Evolutionary conservation across 768 basidiomycete genomes (phyloP), one percentile per base, ranked within the genome.

Genomic region (Suillus variegatus): DNA sequence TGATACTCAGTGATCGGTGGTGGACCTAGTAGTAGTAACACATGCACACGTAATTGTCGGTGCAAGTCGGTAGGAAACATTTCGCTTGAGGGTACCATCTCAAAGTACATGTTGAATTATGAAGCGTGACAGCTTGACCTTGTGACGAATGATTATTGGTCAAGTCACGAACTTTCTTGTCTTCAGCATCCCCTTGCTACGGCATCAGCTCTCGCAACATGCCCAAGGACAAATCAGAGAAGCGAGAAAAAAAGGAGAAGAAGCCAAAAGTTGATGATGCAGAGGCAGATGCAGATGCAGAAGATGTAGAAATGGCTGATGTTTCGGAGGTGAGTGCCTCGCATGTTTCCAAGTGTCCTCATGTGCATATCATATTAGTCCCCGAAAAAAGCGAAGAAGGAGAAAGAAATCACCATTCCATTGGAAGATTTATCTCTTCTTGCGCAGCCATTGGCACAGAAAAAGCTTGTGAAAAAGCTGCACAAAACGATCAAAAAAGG

Each of bases 401-500:
- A 85, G 66, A 90, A 84, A 75, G 89, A 89, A 65, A 80, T 91
- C 63, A 76, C 82, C 20, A 87, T 95, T 49, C 84, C 90, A 3
- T 67, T 89, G 1, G 93, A 92, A 69, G 93, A 95, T 68, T 84
- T 99, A 43, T 94, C 94, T 6, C 95, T 96, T n/a, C 87, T 99
- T 63, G 97, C 97, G 7, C 88, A 89, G 69, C 97, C 97, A 8
- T 82, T 99, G 44, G 97, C 97, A 25, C 89, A 90, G 76, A 93
- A 90, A 82, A 99, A 99, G 80, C 84, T 98, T 36, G 79, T 91
- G 49, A 99, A 97, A 80, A 98, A 95, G 78, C 80, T 99, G 41
- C 91, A 98, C 82, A 96, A 95, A 78, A 91, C 92, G 8, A 91
- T 98, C 69, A 97, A 95, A 82, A 94, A 91, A 80, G 95, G 95